phyloP scores from a whole-genome alignment of 2,329 filamentous ascomycete species.

The Colletotrichum orbiculare region DNA sequence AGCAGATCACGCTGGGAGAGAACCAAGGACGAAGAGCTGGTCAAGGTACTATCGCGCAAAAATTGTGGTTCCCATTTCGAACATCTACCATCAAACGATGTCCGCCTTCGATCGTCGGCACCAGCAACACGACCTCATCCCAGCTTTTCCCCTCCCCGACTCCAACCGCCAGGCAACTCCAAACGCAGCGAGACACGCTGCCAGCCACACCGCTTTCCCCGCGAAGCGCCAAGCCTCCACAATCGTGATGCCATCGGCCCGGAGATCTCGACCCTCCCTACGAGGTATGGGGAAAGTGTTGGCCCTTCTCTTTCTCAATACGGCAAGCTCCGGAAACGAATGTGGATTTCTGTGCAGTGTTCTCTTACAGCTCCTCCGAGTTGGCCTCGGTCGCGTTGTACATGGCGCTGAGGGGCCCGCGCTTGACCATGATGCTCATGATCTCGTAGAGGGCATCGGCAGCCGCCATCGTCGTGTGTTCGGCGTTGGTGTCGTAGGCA shows the following conservation, averaged over 20 bases:
- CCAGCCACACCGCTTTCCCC: too few species aligned
- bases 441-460: conserved; percentile 80
- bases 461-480: conserved; percentile 79
- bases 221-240: not conserved
- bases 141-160: conserved; percentile 5
- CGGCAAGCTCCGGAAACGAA: not conserved
- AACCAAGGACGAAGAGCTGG: too few species aligned
- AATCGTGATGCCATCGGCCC: not conserved
- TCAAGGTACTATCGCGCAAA: not conserved
- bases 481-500: conserved; percentile 78
- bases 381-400: conserved; percentile 26
- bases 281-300: not conserved
- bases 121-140: not conserved
- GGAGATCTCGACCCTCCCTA: too few species aligned
- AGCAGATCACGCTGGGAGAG: too few species aligned
- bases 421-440: conserved; percentile 86
- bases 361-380: conserved; percentile 26
- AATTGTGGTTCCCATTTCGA: not conserved
- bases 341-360: not conserved
- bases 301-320: not conserved
- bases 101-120: not conserved
- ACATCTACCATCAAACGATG: not conserved
- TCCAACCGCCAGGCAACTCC: conserved; percentile 11
- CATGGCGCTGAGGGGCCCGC: conserved; percentile 69
- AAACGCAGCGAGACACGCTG: not conserved